Evolutionary conservation across 129 eudicot genomes (phyloP).

Genomic region (Arctium minus): DNA sequence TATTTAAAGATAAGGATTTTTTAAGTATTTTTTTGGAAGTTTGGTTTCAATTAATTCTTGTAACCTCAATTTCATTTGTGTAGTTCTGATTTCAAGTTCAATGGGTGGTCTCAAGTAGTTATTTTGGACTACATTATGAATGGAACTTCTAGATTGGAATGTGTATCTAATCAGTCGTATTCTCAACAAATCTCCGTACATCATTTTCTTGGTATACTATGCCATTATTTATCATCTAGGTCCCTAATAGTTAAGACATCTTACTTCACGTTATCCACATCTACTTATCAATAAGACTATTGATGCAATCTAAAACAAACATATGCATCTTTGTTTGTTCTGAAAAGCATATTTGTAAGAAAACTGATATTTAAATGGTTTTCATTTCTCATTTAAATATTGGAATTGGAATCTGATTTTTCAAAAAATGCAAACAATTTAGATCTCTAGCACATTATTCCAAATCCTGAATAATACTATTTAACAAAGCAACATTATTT

Average conservation of each 20-base stretch:
- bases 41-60: no score
- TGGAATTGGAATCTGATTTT: background rate
- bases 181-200: background rate
- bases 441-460: background rate
- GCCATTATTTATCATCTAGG: background rate
- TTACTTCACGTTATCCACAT: background rate
- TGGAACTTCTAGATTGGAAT: background rate
- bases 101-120: no score
- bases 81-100: no score
- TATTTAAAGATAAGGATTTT: no score
- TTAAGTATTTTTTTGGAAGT: no score
- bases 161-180: background rate
- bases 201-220: background rate
- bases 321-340: background rate
- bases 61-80: no score
- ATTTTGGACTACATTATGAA: no score
- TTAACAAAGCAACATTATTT: slow-evolving; percentile 3
- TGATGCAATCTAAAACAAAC: no score
- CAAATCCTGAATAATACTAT: background rate
- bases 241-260: background rate
- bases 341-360: background rate
- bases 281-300: background rate
- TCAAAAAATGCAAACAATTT: background rate
- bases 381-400: background rate
- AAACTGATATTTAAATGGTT: background rate